Evolutionary conservation across 169 alveolate genomes (phyloP).

Genomic region (Sarcocystis neurona): DNA sequence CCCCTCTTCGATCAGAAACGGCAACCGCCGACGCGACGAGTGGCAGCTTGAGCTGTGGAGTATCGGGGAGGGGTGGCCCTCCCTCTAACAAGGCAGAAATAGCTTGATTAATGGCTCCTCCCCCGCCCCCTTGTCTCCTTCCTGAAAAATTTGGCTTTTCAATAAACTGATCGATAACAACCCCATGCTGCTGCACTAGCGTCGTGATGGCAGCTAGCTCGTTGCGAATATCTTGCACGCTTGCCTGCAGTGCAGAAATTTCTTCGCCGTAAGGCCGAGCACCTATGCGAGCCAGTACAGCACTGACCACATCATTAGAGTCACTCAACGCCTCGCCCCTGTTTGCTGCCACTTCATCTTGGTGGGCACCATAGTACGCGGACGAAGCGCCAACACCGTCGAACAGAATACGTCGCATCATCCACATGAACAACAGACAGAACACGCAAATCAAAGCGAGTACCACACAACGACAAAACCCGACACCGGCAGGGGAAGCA

Average conservation of each 20-base stretch:
- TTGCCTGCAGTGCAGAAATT: neutral
- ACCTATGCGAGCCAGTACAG: neutral
- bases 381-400: neutral
- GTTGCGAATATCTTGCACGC: constrained; percentile 11
- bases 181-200: constrained; percentile 6
- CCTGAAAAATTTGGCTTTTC: neutral
- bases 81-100: neutral
- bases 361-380: neutral
- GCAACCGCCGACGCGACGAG: neutral
- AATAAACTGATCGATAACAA: neutral
- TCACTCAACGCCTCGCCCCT: neutral
- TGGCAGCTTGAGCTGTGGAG: neutral
- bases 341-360: neutral
- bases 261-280: neutral
- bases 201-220: constrained; percentile 18
- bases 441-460: neutral
- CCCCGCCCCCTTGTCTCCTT: constrained; percentile 6
- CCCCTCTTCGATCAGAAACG: neutral
- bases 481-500: too few species aligned
- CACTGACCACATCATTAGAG: neutral
- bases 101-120: neutral
- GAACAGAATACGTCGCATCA: neutral
- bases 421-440: neutral
- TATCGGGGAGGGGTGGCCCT: constrained; percentile 3
- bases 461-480: neutral